A percentile compares a stretch with the other conserved stretches of the same genome.
Evolutionary conservation across 208 protist species (phyloP).

Genomic region (Crithidia mellificae): DNA sequence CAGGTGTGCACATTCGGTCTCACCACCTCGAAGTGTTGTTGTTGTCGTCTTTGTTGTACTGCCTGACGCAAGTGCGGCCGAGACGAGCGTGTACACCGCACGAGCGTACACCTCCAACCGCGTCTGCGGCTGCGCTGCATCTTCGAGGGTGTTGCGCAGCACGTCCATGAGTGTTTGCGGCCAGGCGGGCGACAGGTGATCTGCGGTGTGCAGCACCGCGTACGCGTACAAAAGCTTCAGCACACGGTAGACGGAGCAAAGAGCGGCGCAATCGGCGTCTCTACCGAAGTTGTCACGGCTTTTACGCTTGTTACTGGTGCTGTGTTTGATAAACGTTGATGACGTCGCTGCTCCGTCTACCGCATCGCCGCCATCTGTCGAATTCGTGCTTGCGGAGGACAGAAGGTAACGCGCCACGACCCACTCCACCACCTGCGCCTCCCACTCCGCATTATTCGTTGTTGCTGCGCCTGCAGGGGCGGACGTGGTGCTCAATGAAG

Average conservation of each 20-base stretch:
- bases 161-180: conserved; percentile 18
- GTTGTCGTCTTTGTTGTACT: background rate
- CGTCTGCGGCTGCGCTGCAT: conserved; percentile 13
- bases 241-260: conserved; percentile 9
- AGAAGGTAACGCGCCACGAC: background rate
- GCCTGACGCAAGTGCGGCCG: conserved; percentile 1
- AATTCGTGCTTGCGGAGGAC: no score
- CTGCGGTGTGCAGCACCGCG: conserved; percentile 15
- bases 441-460: conserved; percentile 3
- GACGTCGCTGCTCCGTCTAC: no score
- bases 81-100: conserved; percentile 19
- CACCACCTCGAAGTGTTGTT: conserved; percentile 1
- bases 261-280: background rate
- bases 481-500: no score
- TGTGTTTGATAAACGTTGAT: background rate
- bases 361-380: no score
- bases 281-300: background rate
- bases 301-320: background rate
- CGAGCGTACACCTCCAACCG: conserved; percentile 20
- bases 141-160: conserved; percentile 16
- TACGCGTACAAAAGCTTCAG: conserved; percentile 22
- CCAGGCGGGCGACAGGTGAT: conserved; percentile 5
- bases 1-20: conserved; percentile 19
- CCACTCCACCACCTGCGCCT: conserved; percentile 26
- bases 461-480: no score